Percentiles rank a stretch among this genome's conserved stretches.
Evolutionary conservation across 2,329 filamentous ascomycete species (phyloP).

Genomic region (Epichloe uncinata): DNA sequence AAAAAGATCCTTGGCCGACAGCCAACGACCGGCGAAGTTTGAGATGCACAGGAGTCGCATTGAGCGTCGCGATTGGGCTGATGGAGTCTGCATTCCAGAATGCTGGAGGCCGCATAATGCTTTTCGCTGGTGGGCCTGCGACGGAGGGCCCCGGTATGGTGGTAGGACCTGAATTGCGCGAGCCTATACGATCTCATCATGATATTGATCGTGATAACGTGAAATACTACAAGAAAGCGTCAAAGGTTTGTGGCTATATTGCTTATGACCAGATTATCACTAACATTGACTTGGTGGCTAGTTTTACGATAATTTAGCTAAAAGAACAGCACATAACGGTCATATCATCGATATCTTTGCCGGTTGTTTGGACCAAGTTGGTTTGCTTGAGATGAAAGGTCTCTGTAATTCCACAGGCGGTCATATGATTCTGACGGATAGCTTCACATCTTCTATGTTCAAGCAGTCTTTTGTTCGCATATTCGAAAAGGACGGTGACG

Average conservation of each 20-base stretch:
- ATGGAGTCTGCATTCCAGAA: slow-evolving; percentile 95
- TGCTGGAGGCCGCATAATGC: slow-evolving; percentile 87
- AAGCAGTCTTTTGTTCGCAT: slow-evolving; percentile 96
- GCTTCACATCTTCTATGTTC: slow-evolving; percentile 98
- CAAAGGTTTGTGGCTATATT: slow-evolving; percentile 51
- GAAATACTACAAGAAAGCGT: slow-evolving; percentile 98
- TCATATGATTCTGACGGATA: slow-evolving; percentile 96
- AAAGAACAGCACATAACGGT: slow-evolving; percentile 88
- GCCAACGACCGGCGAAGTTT: slow-evolving; percentile 83
- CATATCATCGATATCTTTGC: slow-evolving; percentile 97
- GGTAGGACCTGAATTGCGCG: slow-evolving; percentile 85
- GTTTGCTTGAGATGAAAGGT: slow-evolving; percentile 95
- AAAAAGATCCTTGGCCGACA: slow-evolving; percentile 95
- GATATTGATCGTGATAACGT: slow-evolving; percentile 98
- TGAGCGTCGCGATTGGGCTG: slow-evolving; percentile 85
- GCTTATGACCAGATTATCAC: background rate
- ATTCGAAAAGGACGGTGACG: slow-evolving; percentile 91
- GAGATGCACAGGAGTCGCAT: slow-evolving; percentile 88
- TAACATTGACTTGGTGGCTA: slow-evolving; percentile 19
- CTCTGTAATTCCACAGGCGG: slow-evolving; percentile 95
- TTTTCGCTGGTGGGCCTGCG: slow-evolving; percentile 87
- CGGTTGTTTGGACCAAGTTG: slow-evolving; percentile 93
- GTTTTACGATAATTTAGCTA: slow-evolving; percentile 92
- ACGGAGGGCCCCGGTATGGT: slow-evolving; percentile 96
- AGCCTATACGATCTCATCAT: slow-evolving; percentile 95